phyloP scores from a whole-genome alignment of 2,329 filamentous ascomycete species.

The Hyphodiscus sp. region DNA sequence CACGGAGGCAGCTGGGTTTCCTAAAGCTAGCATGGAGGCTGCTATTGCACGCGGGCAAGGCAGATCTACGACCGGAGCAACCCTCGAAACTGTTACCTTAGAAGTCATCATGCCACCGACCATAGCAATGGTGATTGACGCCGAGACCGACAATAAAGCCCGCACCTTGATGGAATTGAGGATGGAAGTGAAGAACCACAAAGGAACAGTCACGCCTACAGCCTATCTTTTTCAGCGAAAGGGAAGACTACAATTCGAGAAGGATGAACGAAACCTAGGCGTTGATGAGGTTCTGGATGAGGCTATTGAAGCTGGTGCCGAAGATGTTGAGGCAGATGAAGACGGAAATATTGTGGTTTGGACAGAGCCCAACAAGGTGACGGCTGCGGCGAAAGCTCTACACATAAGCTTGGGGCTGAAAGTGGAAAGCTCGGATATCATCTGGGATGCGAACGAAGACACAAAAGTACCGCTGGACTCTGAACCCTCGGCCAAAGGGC shows the following conservation, averaged over 20 bases:
- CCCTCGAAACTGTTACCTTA: slow-evolving; percentile 70
- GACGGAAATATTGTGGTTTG: slow-evolving; percentile 67
- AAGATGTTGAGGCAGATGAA: slow-evolving; percentile 62
- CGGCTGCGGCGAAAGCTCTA: slow-evolving; percentile 57
- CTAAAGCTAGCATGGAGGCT: slow-evolving; percentile 76
- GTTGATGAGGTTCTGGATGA: slow-evolving; percentile 70
- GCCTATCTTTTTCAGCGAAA: slow-evolving; percentile 80
- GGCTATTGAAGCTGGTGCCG: slow-evolving; percentile 77
- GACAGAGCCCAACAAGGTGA: slow-evolving; percentile 60
- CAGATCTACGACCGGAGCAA: slow-evolving; percentile 63
- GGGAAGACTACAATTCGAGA: slow-evolving; percentile 66
- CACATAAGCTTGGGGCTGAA: slow-evolving; percentile 56
- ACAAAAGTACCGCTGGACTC: slow-evolving; percentile 60
- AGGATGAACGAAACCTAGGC: slow-evolving; percentile 40
- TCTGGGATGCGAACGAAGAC: slow-evolving; percentile 80
- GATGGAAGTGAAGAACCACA: slow-evolving; percentile 61
- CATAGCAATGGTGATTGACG: slow-evolving; percentile 75
- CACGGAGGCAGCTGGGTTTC: slow-evolving; percentile 55
- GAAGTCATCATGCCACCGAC: slow-evolving; percentile 75
- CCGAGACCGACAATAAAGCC: slow-evolving; percentile 75
- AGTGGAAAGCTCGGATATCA: slow-evolving; percentile 69
- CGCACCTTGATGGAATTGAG: slow-evolving; percentile 70
- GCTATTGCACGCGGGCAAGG: slow-evolving; percentile 88
- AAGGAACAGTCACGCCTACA: slow-evolving; percentile 65
- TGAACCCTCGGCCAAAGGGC: slow-evolving; percentile 44